Evolutionary conservation across 805 yeast species (phyloP), one percentile per base, ranked within the genome.

Genomic region (Nakazawaea ambrosiae): DNA sequence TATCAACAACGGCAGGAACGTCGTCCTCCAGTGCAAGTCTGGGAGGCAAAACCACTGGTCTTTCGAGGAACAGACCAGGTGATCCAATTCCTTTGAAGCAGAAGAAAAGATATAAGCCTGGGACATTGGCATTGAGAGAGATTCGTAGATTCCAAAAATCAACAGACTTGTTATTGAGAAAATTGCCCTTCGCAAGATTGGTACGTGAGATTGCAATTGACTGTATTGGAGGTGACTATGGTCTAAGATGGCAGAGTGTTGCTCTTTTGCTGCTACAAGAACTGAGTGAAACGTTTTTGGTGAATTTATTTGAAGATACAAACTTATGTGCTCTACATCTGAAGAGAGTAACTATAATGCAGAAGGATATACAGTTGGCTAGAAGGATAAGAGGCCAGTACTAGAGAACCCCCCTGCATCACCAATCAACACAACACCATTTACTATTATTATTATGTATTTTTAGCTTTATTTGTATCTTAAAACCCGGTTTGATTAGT

Each of bases 301-400:
- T 82, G 10, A 82, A 82, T 37, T 58, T 83, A 27, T 61, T 83
- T 35, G 92, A 83, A 50, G 92, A 83, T 53, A 82, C 89, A 3
- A 83, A 83, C 48, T 53, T 82, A 27, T 66, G 86, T 55, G 92
- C 92, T 11, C 60, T 83, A 27, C 92, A 83, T 57, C 89, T 88
- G 1, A 81, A 78, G 50, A 61, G 94, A 48, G 87, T 83, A n/a
- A 83, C 94, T 0, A 81, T 83, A 24, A 83, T 82, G 90, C 83
- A 80, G 50, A 81, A 79, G 55, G 94, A 83, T 53, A 77, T 83
- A 43, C 89, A 82, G 51, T 61, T 83, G 46, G 92, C 92, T 3
- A 69, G 92, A 61, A 66, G 90, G 56, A 74, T 82, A 29, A 68
- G 89, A 48, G 89, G 88, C 5, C 38, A 39, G 18, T 31, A 30